Conservation (phyloP, 2,329 filamentous ascomycete species). For the Chaetomium strumarium region DNA sequence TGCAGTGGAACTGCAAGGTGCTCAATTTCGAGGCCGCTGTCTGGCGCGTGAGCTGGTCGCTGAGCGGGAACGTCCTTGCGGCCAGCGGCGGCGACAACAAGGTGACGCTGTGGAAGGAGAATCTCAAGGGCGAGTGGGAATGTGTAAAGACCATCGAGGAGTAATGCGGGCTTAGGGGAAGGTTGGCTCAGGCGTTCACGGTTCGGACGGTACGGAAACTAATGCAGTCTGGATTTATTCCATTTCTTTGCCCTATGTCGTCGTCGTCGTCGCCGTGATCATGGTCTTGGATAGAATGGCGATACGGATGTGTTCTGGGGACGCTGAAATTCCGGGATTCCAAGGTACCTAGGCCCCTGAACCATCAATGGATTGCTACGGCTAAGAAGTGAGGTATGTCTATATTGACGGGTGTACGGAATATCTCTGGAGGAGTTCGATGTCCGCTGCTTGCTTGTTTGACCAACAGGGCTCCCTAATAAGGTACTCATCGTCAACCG, state of each 20-base stretch:
- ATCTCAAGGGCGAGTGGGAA: slow-evolving; percentile 93
- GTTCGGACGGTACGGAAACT: slow-evolving; percentile 12
- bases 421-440: too few relatives aligned
- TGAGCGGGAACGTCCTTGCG: slow-evolving; percentile 93
- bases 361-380: not conserved
- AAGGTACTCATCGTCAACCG: slow-evolving; percentile 5
- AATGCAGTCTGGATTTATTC: slow-evolving; percentile 4
- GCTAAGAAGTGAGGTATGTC: not conserved
- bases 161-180: slow-evolving; percentile 36
- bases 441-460: not conserved
- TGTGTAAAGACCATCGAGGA: slow-evolving; percentile 95
- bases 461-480: too few relatives aligned
- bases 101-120: slow-evolving; percentile 98
- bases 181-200: slow-evolving; percentile 6
- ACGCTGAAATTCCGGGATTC: not conserved
- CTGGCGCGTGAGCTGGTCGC: slow-evolving; percentile 96
- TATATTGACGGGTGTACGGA: too few relatives aligned
- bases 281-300: not conserved
- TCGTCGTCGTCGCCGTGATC: not conserved
- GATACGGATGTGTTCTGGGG: too few relatives aligned
- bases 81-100: slow-evolving; percentile 94
- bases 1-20: slow-evolving; percentile 78
- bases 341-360: too few relatives aligned
- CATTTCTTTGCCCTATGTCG: not conserved
- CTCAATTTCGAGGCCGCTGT: slow-evolving; percentile 83